Evolutionary conservation across 495 filamentous ascomycete species (phyloP), one percentile per base, ranked within the genome.

Genomic region (Lepidopterella palustris): DNA sequence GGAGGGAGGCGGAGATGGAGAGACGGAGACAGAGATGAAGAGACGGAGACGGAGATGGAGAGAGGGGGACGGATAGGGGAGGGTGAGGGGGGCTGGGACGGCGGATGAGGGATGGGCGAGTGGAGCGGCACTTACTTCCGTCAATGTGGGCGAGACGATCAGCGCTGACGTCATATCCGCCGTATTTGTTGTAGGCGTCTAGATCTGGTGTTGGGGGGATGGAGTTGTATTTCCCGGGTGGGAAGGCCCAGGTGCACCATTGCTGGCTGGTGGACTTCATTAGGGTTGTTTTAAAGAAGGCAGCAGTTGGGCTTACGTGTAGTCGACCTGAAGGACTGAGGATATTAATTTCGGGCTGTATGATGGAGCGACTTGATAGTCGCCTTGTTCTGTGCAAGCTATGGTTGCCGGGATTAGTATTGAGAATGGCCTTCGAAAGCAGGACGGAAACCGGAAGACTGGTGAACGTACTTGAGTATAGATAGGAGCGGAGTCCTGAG

Each of bases 161-260:
- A n/a, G 75, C 76, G 10, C 62, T 63, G 57, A 80, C 59, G 58
- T 76, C 66, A 51, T 71, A 76, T 20, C 60, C 76, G 15, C 78
- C 78, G 59, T 77, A 80, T 45, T 62, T 60, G 58, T 77, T 77
- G 58, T 72, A 74, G 11, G 58, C 54, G 2, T 48, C 57, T 0
- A 77, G 55, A 59, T 79, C 64, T 1, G 78, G 77, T 0, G 63
- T 72, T 20, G 68, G 18, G 1, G 78, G 75, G 26, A 80, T 74
- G 25, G 63, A 39, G 60, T 76, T 78, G 64, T 72, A 71, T n/a
- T 66, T 48, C 6, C 78, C 78, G 2, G 64, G 27, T 3, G 76
- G 70, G 57, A 80, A 80, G 6, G 75, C 74, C 78, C 78, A 80
- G 29, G 57, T 70, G 56, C 78, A 80, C 78, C 78, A 80, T 61